Evolutionary conservation across 768 basidiomycete species (phyloP), one percentile per base, ranked within the genome.

Genomic region (Hygrophoropsis aurantiaca): DNA sequence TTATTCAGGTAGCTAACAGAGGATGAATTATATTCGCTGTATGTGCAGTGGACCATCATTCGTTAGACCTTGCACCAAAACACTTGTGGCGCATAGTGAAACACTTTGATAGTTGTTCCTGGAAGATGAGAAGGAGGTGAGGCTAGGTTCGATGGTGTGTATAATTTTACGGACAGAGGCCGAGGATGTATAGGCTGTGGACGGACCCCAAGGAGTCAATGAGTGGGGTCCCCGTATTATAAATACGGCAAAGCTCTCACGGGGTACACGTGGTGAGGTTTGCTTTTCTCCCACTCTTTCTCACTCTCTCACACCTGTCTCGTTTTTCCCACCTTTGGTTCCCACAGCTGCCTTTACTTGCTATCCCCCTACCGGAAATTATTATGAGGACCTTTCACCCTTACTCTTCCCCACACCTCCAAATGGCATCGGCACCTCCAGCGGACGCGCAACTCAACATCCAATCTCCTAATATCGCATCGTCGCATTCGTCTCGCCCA

Each of bases 401-500:
- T 55, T 68, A 70, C 64, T 66, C 65, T 64, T 69, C 69, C 61
- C 63, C 68, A 60, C 71, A 64, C 57, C 57, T 69, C 58, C 58
- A 65, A 48, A 74, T 74, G 72, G 68, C 69, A 56, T 63, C 74
- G 54, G 61, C 66, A 24, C 58, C 63, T 25, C 69, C 49, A 40
- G 64, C 59, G 54, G 60, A 53, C 65, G 62, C 57, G 33, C 64
- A 67, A 45, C 61, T 68, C 59, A 58, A 41, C 54, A 33, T 52
- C 48, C n/a, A n/a, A n/a, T 73, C 69, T 65, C 72, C 67, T 21
- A 76, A 72, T 42, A 69, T 75, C 42, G 75, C 78, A 47, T 77
- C 78, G 40, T 76, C 80, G 47, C 62, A 82, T 55, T 74, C 78
- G 13, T 77, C 81, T 51, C 80, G 61, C 65, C 74, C 68, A 61